Conservation (phyloP, 805 yeast genomes). For the Yamadazyma paraphyllophila region DNA sequence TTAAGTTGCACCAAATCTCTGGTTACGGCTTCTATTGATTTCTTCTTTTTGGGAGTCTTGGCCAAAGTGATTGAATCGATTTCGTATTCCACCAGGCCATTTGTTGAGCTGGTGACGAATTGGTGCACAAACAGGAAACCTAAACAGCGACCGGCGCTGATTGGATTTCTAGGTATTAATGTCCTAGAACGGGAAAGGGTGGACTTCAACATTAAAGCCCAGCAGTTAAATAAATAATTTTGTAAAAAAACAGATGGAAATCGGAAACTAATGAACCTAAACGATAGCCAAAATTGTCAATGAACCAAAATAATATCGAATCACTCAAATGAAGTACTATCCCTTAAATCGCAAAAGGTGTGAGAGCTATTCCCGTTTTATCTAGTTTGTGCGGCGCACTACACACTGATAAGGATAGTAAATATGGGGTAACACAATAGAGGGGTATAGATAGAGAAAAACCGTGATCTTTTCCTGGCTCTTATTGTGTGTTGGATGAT, state of each 20-base stretch:
- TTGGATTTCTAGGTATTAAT: neutral
- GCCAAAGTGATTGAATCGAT: constrained; percentile 23
- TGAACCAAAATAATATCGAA: neutral
- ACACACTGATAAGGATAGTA: constrained; percentile 1
- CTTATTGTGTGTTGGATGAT: too few relatives aligned
- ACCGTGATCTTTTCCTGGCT: too few relatives aligned
- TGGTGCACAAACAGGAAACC: neutral
- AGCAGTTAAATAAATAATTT: neutral
- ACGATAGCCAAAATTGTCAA: neutral
- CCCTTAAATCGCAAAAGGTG: constrained; percentile 10
- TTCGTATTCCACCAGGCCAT: constrained; percentile 19
- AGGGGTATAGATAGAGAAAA: too few relatives aligned
- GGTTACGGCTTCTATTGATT: neutral
- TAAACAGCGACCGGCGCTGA: neutral
- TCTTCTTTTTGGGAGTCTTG: constrained; percentile 12
- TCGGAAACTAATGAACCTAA: too few relatives aligned
- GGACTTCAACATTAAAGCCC: neutral
- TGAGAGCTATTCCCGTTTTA: neutral
- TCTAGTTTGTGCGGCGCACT: neutral
- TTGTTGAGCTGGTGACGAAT: constrained; percentile 11
- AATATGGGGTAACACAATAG: too few relatives aligned
- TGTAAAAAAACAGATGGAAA: too few relatives aligned
- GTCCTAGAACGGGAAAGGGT: neutral
- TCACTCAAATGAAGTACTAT: neutral
- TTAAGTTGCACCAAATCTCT: neutral